phyloP scores from a whole-genome alignment of 768 basidiomycete species.

The Mycena sanguinolenta region DNA sequence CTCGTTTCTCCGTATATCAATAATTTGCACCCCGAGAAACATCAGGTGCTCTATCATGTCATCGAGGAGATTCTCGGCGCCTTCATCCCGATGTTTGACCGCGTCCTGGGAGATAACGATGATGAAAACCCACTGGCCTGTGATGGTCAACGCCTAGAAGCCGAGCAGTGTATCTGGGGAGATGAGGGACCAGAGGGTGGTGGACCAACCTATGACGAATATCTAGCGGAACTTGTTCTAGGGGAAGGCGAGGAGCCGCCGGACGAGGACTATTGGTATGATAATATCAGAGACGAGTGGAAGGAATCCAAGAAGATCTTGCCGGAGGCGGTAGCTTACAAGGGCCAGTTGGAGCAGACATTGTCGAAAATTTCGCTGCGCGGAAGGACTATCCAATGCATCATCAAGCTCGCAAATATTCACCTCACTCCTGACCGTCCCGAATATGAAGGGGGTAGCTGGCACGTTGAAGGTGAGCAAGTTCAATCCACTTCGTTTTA shows the following conservation, averaged over 20 bases:
- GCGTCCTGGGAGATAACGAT: conserved; percentile 20
- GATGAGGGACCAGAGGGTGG: not conserved
- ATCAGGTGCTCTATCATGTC: conserved; percentile 15
- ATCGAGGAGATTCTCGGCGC: conserved; percentile 11
- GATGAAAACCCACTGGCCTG: conserved; percentile 1
- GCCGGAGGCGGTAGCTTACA: not conserved
- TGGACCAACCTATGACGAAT: not conserved
- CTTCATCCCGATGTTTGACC: conserved; percentile 26
- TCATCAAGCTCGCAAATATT: not conserved
- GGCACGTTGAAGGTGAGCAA: not conserved
- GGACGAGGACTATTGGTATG: not conserved
- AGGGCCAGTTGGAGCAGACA: not conserved
- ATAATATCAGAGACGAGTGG: not conserved
- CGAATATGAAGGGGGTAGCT: not conserved
- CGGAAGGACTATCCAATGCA: not conserved
- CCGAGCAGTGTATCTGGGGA: not conserved
- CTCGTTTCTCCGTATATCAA: conserved; percentile 31
- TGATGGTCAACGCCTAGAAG: not conserved
- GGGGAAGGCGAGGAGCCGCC: not conserved
- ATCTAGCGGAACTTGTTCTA: not conserved
- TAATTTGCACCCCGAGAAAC: conserved; percentile 21
- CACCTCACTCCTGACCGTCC: not conserved
- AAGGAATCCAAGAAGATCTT: not conserved
- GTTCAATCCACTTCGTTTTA: not conserved
- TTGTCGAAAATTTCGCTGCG: not conserved